Conservation (phyloP, 176 grass and related monocot species). For the Musa schizocarpa region DNA sequence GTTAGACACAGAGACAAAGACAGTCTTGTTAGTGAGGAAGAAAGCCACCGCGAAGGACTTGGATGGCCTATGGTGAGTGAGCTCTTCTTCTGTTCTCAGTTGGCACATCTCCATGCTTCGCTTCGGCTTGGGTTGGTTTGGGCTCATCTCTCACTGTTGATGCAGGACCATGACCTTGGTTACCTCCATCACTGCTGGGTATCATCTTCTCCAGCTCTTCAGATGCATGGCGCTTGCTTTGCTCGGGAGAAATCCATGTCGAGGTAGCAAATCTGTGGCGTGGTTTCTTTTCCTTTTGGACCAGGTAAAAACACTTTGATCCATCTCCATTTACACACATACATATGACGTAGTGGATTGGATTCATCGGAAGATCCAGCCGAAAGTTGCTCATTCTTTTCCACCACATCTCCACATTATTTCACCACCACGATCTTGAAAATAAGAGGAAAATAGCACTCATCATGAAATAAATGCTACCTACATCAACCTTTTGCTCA, state of each 20-base stretch:
- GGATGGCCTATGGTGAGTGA: constrained; percentile 48
- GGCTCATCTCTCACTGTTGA: not conserved
- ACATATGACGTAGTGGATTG: too few relatives aligned
- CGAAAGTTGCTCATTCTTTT: too few relatives aligned
- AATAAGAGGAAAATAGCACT: too few relatives aligned
- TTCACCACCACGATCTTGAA: too few relatives aligned
- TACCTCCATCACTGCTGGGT: constrained; percentile 35
- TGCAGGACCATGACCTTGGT: constrained; percentile 37
- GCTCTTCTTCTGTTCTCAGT: too few relatives aligned
- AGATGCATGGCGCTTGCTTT: constrained; percentile 44
- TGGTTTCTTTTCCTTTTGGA: constrained; percentile 69
- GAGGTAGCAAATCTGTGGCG: constrained; percentile 28
- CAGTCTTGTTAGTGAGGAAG: constrained; percentile 41
- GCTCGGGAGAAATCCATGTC: constrained; percentile 21
- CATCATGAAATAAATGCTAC: too few relatives aligned
- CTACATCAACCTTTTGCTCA: too few relatives aligned
- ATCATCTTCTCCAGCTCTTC: constrained; percentile 75
- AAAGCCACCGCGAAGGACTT: constrained; percentile 66
- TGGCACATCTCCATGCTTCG: too few relatives aligned
- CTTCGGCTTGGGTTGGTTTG: too few relatives aligned
- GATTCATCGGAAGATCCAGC: too few relatives aligned
- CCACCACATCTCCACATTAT: too few relatives aligned
- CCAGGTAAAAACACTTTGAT: constrained; percentile 35
- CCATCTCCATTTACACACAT: too few relatives aligned
- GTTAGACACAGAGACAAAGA: constrained; percentile 60